Evolutionary conservation across 1,139 yeast genomes (phyloP), one percentile per base, ranked within the genome.

Genomic region (Meyerozyma smithsonii): DNA sequence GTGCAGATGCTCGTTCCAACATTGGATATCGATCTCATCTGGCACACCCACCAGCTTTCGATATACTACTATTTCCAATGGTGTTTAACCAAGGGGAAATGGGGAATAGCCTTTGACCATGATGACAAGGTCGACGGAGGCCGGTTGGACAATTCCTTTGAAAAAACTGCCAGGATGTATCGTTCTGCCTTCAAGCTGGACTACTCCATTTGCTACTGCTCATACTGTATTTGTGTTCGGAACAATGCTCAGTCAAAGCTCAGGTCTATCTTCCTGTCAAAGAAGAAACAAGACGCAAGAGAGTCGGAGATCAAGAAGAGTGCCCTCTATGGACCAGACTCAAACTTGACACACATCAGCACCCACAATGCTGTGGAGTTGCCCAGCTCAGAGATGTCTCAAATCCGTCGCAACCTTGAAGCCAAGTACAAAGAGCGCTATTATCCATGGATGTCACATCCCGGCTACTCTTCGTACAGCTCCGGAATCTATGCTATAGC

Each of bases 31-130:
- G 72, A 68, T 42, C 50, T 68, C 32, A 50, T 62, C 1, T 67
- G 73, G 72, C 71, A 64, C 41, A 66, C 72, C 7, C 71, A 67
- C 43, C 69, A 62, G 42, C 49, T 67, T 23, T 48, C 55, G 4
- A 54, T 59, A 33, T 39, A 36, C 15, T 46, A 46, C 19, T 67
- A 68, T 45, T 51, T 53, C 35, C 37, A 47, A 2, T 56, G 52
- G 38, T 58, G 62, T 36, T 37, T 42, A 21, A 12, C 10, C 6
- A 34, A 33, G 26, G 18, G 28, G 18, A 26, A 26, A 14, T 26
- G 30, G 30, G 11, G 30, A 12, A 26, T 12, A 10, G 53, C 59
- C 19, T 43, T 61, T 21, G 61, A 61, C 46, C 66, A 61, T 36
- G 61, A 60, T 35, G 65, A 61, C 39, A 59, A 59, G 42, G 49